Evolutionary conservation across 2,329 filamentous ascomycete genomes (phyloP).

Genomic region (Paecilomyces niveus): DNA sequence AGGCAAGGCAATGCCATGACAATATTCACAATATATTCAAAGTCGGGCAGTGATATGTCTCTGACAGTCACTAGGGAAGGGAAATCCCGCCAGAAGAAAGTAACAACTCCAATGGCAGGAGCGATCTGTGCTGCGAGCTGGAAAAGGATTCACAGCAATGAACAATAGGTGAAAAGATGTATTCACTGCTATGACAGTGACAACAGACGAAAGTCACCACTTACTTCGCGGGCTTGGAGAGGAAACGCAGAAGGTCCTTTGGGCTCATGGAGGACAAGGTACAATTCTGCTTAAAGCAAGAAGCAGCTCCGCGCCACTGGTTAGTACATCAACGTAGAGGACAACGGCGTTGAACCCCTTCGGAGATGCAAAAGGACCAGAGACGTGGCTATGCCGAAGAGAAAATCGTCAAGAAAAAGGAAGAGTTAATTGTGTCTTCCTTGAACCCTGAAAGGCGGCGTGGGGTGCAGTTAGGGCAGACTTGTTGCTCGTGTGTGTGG

Average conservation of each 20-base stretch:
- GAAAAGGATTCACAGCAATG: not conserved
- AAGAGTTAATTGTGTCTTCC: not conserved
- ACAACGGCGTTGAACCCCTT: not conserved
- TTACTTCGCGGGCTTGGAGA: constrained; percentile 91
- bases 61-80: not conserved
- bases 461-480: not conserved
- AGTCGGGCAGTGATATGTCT: not conserved
- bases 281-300: constrained; percentile 23
- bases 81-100: not conserved
- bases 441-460: not conserved
- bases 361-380: not conserved
- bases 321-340: constrained; percentile 23
- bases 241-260: constrained; percentile 83
- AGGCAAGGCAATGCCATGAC: not conserved
- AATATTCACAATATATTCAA: not conserved
- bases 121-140: not conserved
- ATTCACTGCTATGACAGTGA: constrained; percentile 1
- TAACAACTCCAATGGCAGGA: not conserved
- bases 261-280: constrained; percentile 70
- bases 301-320: constrained; percentile 25
- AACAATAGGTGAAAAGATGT: not conserved
- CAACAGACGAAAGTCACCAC: constrained; percentile 26
- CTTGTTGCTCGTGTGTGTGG: not conserved
- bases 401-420: not conserved
- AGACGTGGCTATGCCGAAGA: not conserved